Base-by-base conservation (phyloP, 1,284 basidiomycete genomes). In the Ceratobasidium papillatum region DNA sequence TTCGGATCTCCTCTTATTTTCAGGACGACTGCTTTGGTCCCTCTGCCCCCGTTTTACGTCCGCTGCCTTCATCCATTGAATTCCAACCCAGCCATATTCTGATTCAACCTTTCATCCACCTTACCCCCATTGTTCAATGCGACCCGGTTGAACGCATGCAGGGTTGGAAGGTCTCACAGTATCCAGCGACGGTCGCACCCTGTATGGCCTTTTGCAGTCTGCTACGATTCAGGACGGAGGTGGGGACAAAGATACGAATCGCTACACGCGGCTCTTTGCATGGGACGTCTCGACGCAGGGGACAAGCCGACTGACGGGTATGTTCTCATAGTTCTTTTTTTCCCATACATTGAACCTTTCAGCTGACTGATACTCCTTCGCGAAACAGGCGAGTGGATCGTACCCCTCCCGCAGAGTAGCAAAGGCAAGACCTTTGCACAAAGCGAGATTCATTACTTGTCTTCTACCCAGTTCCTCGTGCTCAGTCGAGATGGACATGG, bases 161-260 rank as follows among this genome's bases (percentile, higher is more conserved):
- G 90, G 90, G 2, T 88, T 91, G 71, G 90, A 91, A 79, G 87
- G 88, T 9, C 83, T 91, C n/a, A 89, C 90, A 0, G 75, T 87
- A 2, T 86, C 88, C 72, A 80, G 84, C 11, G 79, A 82, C 8
- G 87, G 86, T 5, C 80, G 81, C 12, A 86, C 84, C 2, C 83
- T 91, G 0, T 91, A 88, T 77, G 89, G 86, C 0, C 85, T 91
- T 76, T 84, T 91, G 0, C 90, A 91, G 78, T 85, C 86, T 11
- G 90, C 88, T 1, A 86, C 87, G 0, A 85, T 90, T 8, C 90
- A 92, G 77, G 90, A 91, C 77, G 88, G 88, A 17, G 88, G 88
- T 1, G 79, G 79, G 64, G 81, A 84, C 74, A 85, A 86, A 74
- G 79, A 80, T 1, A 87, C 85, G 30, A 75, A 84, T 2, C 82